Evolutionary conservation across 1,139 yeast genomes (phyloP), one percentile per base, ranked within the genome.

Genomic region (Pichia kudriavzevii): DNA sequence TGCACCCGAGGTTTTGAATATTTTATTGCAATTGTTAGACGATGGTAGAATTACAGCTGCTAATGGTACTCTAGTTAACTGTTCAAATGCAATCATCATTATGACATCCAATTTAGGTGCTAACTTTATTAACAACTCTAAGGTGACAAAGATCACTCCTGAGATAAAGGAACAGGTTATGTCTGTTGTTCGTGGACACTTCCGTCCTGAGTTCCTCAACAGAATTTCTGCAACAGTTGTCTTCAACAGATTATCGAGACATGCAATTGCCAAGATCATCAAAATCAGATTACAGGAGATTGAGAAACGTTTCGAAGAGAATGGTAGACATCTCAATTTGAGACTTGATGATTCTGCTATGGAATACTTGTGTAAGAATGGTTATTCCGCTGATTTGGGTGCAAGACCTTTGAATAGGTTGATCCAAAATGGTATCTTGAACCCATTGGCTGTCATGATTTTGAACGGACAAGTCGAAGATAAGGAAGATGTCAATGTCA

Each of bases 61-160:
- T 35, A 87, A 83, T 56, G 98, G 98, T 54, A 87, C 88, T 53
- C 76, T 85, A 23, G 81, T 93, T 49, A 88, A 88, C 61, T 87
- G 95, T 49, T 79, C 96, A 37, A 91, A 91, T 62, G 75, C 91
- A 36, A 85, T 91, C 48, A 74, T 91, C 47, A 88, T 91, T 46
- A 85, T 93, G 95, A 93, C 99, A 1, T 88, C 97, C 16, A 93
- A 91, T 60, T 73, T 93, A 56, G 98, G 99, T 47, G 97, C 98
- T 10, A 85, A 85, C 56, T 87, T 66, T 56, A 81, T 93, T 59
- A 78, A 76, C 55, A 71, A 79, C 5, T 68, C 85, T 31, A 72
- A 72, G 42, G 72, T 77, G 10, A 60, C 84, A 5, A 78, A 75
- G 59, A 66, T 88, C 35, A 76, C 77, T 34, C 70, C 69, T 7